Evolutionary conservation across 768 basidiomycete species (phyloP).

Genomic region (Lyophyllum semitale): DNA sequence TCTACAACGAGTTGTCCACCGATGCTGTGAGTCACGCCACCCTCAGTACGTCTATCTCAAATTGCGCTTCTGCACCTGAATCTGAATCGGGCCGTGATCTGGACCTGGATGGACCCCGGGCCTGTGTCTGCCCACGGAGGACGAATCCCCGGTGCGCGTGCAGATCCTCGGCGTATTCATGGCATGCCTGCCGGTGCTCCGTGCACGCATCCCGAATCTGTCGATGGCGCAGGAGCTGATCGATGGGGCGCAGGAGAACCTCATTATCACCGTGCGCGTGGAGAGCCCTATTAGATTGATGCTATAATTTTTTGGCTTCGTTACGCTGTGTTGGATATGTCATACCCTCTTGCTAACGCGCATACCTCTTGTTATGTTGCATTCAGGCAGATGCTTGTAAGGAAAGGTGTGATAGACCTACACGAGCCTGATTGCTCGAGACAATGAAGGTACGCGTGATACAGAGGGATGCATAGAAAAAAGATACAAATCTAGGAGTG

Average conservation of each 20-base stretch:
- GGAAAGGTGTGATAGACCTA: too few species aligned
- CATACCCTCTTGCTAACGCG: not conserved
- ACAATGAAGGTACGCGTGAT: too few species aligned
- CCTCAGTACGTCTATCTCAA: slow-evolving; percentile 28
- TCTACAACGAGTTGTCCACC: slow-evolving; percentile 46
- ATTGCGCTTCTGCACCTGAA: slow-evolving; percentile 4
- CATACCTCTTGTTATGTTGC: not conserved
- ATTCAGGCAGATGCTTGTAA: too few species aligned
- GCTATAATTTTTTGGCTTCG: not conserved
- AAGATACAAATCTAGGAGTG: too few species aligned
- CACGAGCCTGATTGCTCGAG: too few species aligned
- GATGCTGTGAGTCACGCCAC: slow-evolving; percentile 30
- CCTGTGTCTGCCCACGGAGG: too few species aligned
- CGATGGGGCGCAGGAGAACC: slow-evolving; percentile 51
- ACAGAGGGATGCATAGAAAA: too few species aligned
- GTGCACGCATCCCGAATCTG: slow-evolving; percentile 47
- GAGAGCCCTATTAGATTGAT: slow-evolving; percentile 39
- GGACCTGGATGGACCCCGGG: too few species aligned
- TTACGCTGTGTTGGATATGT: not conserved
- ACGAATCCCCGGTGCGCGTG: slow-evolving; percentile 29
- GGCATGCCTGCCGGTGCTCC: slow-evolving; percentile 50
- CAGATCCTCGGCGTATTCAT: slow-evolving; percentile 44
- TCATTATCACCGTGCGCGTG: slow-evolving; percentile 46
- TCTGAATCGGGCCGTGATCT: not conserved
- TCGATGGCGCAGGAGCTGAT: slow-evolving; percentile 50